Percentiles rank a stretch among this genome's conserved stretches.
These are phyloP conservation scores for Aspergillus bridgeri DNA, from an alignment of 495 filamentous ascomycete genomes.

Conservation along the genomic window DNA sequence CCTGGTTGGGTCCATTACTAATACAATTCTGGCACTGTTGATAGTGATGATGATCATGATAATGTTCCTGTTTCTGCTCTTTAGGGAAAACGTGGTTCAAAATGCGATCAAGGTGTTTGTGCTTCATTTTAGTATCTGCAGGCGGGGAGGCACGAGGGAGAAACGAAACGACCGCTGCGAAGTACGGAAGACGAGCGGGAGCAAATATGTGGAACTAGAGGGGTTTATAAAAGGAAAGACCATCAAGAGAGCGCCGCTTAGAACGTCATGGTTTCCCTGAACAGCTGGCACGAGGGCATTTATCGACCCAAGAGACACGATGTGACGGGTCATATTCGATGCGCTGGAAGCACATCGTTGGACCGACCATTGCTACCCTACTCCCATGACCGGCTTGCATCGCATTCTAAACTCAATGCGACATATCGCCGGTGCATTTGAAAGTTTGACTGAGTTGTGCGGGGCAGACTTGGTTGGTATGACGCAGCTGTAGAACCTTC, in stretches of 20 bases:
- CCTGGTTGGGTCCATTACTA: neutral
- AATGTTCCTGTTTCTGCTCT: slow-evolving; percentile 1
- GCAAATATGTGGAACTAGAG: neutral
- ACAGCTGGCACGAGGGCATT: neutral
- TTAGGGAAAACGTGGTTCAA: slow-evolving; percentile 16
- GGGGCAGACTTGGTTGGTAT: neutral
- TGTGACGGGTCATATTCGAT: neutral
- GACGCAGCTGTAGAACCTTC: neutral
- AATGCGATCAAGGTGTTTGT: slow-evolving; percentile 10
- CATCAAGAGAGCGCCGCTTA: neutral
- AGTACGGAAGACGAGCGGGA: neutral
- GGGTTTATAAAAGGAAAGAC: neutral
- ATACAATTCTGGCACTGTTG: neutral
- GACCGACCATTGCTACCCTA: neutral
- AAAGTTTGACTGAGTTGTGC: neutral
- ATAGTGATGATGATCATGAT: neutral
- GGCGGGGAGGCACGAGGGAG: slow-evolving; percentile 5
- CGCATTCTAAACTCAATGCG: neutral
- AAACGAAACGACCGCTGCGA: neutral
- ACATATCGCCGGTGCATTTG: neutral
- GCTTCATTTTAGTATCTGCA: slow-evolving; percentile 12
- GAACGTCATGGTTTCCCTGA: neutral
- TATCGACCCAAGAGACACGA: neutral
- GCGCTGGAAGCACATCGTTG: neutral
- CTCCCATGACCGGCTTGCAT: neutral